These are phyloP conservation scores for Kregervanrija fluxuum DNA, from an alignment of 805 yeast species.

Conservation along the genomic window DNA sequence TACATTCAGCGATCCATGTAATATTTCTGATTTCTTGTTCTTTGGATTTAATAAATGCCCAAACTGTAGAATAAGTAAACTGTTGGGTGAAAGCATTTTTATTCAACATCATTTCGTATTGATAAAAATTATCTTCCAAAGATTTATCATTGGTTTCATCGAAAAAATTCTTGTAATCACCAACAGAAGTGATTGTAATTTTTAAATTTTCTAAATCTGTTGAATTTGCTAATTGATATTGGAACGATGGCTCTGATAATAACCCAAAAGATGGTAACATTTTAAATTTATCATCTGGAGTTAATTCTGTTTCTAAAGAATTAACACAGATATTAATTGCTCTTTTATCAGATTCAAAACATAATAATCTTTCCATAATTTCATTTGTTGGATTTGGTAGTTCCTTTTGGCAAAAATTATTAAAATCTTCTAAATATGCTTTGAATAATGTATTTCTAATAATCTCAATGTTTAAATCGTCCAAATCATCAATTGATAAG, in stretches of 20 bases:
- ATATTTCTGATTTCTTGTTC: constrained; percentile 97
- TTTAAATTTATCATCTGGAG: constrained; percentile 60
- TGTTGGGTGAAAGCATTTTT: constrained; percentile 94
- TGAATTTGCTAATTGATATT: constrained; percentile 58
- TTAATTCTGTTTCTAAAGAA: constrained; percentile 76
- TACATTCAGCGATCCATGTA: constrained; percentile 99
- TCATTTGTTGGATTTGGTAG: constrained; percentile 74
- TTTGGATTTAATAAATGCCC: constrained; percentile 95
- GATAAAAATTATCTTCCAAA: constrained; percentile 91
- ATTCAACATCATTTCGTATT: constrained; percentile 86
- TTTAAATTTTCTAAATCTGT: constrained; percentile 86
- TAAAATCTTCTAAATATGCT: constrained; percentile 88
- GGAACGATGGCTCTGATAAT: constrained; percentile 60
- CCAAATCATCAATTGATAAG: constrained; percentile 79
- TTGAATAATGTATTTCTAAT: constrained; percentile 86
- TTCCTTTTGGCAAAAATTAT: constrained; percentile 50
- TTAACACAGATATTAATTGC: constrained; percentile 86
- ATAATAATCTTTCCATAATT: constrained; percentile 69
- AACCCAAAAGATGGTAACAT: constrained; percentile 81
- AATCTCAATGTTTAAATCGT: constrained; percentile 92
- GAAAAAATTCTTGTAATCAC: constrained; percentile 57
- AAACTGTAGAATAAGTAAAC: constrained; percentile 79
- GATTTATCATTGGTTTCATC: constrained; percentile 46
- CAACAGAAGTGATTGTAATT: constrained; percentile 51
- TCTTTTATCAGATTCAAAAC: constrained; percentile 93